Base-by-base conservation (phyloP, 129 eudicot genomes). In the Silybum marianum region DNA sequence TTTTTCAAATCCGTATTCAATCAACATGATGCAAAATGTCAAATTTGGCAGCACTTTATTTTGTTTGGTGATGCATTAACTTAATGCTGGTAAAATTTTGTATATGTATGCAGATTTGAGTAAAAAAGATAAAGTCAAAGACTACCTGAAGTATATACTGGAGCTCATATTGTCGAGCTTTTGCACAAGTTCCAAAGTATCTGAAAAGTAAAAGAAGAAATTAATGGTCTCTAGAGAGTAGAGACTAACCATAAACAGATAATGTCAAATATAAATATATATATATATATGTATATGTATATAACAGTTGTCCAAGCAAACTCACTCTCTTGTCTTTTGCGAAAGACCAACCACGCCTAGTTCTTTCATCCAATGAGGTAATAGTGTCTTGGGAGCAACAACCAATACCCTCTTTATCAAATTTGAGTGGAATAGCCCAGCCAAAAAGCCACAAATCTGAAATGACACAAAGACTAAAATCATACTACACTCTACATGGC, bases 291-390 rank as follows among this genome's bases (percentile, higher is more conserved):
- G 0, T 14, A 6, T 18, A 16, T 14, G 18, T 54, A 18, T 54
- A 36, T 38, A 68, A 30, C 16, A 12, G 28, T 28, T 58, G 48
- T 70, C 23, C 42, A 74, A 78, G 63, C 62, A 75, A 67, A 42
- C 95, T 88, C 83, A 95, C 99, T 93, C 99, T 86, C 86, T 91
- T 76, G 90, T 93, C 81, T 81, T 87, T 77, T 75, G 34, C 2
- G 98, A 88, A 76, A 95, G 97, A 42, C 93, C 96, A 46, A 95
- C 99, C 65, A 87, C 90, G 9, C 95, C 81, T 68, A 95, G 86
- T 72, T 95, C 99, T 83, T 95, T 95, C 73, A 87, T 85, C 99
- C 99, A 95, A 80, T 95, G 99, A 32, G 97, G 96, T 75, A 95
- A 76, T 1, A 95, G 84, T 23, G 99, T 95, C 82, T 93, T 95